Conservation (phyloP, 805 yeast genomes). For the Pichia californica region DNA sequence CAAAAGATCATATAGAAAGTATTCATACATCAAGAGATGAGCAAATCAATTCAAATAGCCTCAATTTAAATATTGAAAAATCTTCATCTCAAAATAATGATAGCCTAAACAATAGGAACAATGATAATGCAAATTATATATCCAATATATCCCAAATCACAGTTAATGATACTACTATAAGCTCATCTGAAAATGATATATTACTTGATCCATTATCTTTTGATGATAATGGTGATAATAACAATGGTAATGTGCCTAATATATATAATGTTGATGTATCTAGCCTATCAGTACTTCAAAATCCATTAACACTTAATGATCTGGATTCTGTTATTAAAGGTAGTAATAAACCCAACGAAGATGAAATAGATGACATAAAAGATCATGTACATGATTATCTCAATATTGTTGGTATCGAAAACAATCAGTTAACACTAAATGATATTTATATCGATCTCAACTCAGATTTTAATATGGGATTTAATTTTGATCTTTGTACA, state of each 20-base stretch:
- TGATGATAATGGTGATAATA: neutral
- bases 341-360: too few relatives aligned
- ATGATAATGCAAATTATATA: neutral
- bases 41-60: too few relatives aligned
- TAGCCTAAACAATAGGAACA: neutral
- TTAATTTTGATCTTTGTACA: neutral
- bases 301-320: conserved; percentile 1
- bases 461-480: neutral
- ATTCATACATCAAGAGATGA: too few relatives aligned
- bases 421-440: neutral
- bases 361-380: neutral
- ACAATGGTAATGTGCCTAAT: neutral
- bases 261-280: neutral
- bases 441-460: neutral
- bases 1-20: too few relatives aligned
- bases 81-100: neutral
- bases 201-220: conserved; percentile 2
- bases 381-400: conserved; percentile 7
- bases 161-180: conserved; percentile 3
- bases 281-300: too few relatives aligned
- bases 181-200: conserved; percentile 1
- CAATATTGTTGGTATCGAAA: neutral
- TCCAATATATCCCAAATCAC: conserved; percentile 1
- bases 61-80: too few relatives aligned
- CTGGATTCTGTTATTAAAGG: neutral